These are phyloP conservation scores for Fibroporia radiculosa DNA, from an alignment of 768 basidiomycete genomes.

Conservation along the genomic window DNA sequence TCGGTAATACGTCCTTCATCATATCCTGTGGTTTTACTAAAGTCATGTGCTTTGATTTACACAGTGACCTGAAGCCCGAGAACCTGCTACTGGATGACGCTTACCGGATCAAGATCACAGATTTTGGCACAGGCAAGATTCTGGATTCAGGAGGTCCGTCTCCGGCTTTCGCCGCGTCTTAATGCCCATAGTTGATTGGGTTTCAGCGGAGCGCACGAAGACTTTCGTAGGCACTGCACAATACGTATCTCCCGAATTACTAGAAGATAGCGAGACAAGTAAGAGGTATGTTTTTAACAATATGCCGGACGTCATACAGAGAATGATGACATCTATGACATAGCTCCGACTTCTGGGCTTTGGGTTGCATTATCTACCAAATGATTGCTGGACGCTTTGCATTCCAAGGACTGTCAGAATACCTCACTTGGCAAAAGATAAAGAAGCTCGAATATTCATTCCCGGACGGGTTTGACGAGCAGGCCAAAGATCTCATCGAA, in stretches of 20 bases:
- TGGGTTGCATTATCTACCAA: conserved; percentile 92
- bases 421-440: conserved; percentile 93
- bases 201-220: conserved; percentile 42
- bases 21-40: neutral
- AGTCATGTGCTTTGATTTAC: neutral
- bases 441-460: conserved; percentile 81
- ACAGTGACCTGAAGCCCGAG: conserved; percentile 74
- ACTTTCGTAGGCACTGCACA: conserved; percentile 89
- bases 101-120: conserved; percentile 89
- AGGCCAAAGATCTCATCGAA: conserved; percentile 75
- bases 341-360: conserved; percentile 92
- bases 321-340: conserved; percentile 4
- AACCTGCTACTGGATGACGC: conserved; percentile 86
- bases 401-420: conserved; percentile 87
- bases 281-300: conserved; percentile 46
- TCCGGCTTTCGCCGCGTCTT: conserved; percentile 13
- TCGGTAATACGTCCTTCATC: conserved; percentile 34
- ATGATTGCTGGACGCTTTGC: conserved; percentile 88
- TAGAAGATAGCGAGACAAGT: conserved; percentile 66
- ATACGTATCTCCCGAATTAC: conserved; percentile 82
- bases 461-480: conserved; percentile 76
- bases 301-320: neutral
- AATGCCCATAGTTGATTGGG: conserved; percentile 1
- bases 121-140: conserved; percentile 91
- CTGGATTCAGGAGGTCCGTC: conserved; percentile 47